A percentile compares a stretch with the other conserved stretches of the same genome.
Conservation (phyloP, 2,329 filamentous ascomycete species). For the Boeremia exigua region DNA sequence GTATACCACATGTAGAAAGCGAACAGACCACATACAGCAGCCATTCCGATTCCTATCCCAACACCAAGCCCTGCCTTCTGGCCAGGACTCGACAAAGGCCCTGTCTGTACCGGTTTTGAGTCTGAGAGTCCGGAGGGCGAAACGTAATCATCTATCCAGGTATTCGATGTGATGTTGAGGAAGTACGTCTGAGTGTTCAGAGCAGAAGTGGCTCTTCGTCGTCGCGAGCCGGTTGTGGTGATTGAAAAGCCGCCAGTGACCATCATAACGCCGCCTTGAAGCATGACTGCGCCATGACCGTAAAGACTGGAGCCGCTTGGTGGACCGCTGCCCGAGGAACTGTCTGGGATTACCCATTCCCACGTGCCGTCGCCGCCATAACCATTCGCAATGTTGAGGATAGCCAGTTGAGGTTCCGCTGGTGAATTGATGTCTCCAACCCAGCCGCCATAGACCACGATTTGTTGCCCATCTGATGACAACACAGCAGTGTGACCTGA, state of each 20-base stretch:
- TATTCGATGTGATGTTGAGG: conserved; percentile 66
- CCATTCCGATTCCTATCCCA: conserved; percentile 53
- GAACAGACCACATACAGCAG: conserved; percentile 50
- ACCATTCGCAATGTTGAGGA: conserved; percentile 76
- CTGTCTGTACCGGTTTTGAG: conserved; percentile 25
- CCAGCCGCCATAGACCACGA: conserved; percentile 90
- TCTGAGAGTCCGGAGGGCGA: conserved; percentile 48
- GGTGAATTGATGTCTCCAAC: conserved; percentile 79
- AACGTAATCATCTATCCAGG: conserved; percentile 64
- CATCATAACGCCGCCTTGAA: conserved; percentile 68
- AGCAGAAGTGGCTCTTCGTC: conserved; percentile 44
- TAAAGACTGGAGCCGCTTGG: conserved; percentile 59
- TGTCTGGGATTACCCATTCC: conserved; percentile 70
- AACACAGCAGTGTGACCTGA: conserved; percentile 89
- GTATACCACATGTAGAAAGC: conserved; percentile 57
- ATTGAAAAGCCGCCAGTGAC: conserved; percentile 65
- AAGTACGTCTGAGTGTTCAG: conserved; percentile 59
- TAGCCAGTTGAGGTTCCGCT: conserved; percentile 79
- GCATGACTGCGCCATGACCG: conserved; percentile 67
- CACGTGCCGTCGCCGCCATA: conserved; percentile 70
- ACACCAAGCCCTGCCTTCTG: conserved; percentile 55
- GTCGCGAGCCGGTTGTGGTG: conserved; percentile 42
- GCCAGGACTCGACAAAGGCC: conserved; percentile 50
- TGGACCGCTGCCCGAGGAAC: conserved; percentile 53
- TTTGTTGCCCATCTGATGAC: conserved; percentile 75